phyloP scores from a whole-genome alignment of 495 filamentous ascomycete genomes.

The Lasiosphaeris hirsuta region DNA sequence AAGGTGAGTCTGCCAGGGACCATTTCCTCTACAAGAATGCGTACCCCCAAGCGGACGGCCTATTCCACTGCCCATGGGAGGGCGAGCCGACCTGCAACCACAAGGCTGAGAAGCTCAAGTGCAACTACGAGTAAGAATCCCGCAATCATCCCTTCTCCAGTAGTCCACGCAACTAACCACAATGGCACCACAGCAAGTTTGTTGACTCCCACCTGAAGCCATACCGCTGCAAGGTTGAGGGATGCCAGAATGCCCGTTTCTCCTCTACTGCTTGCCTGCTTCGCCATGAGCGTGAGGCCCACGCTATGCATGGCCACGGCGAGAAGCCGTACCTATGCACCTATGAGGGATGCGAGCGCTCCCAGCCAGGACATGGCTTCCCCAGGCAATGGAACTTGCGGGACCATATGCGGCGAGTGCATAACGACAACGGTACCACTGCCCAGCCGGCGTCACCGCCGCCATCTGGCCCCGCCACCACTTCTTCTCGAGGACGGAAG shows the following conservation, averaged over 20 bases:
- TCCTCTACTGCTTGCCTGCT: slow-evolving; percentile 94
- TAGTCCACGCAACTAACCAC: slow-evolving; percentile 28
- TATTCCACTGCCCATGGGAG: slow-evolving; percentile 89
- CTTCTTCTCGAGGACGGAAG: slow-evolving; percentile 44
- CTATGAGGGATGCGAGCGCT: slow-evolving; percentile 79
- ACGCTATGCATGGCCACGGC: slow-evolving; percentile 91
- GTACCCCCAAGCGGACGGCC: slow-evolving; percentile 62
- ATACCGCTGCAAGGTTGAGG: slow-evolving; percentile 80
- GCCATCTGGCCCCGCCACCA: slow-evolving; percentile 25
- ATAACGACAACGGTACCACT: slow-evolving; percentile 63
- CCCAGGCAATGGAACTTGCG: slow-evolving; percentile 88
- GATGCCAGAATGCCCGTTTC: slow-evolving; percentile 76
- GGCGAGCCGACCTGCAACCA: slow-evolving; percentile 73
- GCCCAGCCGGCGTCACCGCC: slow-evolving; percentile 37
- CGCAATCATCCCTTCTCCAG: slow-evolving; percentile 10
- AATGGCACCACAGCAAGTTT: slow-evolving; percentile 66
- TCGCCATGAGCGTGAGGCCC: slow-evolving; percentile 89
- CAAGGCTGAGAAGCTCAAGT: slow-evolving; percentile 87
- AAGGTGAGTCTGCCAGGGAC: slow-evolving; percentile 65
- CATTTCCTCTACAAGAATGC: slow-evolving; percentile 75
- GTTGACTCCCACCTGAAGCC: slow-evolving; percentile 92
- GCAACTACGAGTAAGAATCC: slow-evolving; percentile 85
- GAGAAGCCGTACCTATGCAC: slow-evolving; percentile 84
- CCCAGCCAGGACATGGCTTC: slow-evolving; percentile 77
- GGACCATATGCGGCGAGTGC: slow-evolving; percentile 92